Evolutionary conservation across 805 yeast genomes (phyloP).

Genomic region (Lachancea kluyveri): DNA sequence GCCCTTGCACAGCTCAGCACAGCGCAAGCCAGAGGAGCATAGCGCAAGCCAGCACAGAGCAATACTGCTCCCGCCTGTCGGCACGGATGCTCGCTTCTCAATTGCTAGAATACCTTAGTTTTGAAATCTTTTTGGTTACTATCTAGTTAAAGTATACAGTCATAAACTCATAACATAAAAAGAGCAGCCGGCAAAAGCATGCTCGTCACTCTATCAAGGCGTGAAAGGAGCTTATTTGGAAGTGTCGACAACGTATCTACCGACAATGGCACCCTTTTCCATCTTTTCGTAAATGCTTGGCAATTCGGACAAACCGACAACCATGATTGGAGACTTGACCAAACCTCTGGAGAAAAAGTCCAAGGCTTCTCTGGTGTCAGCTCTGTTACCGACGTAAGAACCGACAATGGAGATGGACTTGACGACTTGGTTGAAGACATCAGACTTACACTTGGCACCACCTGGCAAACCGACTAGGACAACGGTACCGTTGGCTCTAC

Average conservation of each 20-base stretch:
- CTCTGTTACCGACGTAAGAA: conserved; percentile 85
- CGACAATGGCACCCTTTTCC: conserved; percentile 77
- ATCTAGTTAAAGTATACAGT: no score
- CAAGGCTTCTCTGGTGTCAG: conserved; percentile 75
- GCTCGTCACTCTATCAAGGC: no score
- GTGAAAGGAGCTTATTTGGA: conserved; percentile 42
- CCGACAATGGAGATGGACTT: conserved; percentile 69
- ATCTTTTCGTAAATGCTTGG: conserved; percentile 63
- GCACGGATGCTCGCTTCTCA: no score
- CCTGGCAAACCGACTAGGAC: conserved; percentile 76
- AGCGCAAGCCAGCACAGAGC: no score
- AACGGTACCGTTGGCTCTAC: conserved; percentile 63
- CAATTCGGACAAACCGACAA: conserved; percentile 68
- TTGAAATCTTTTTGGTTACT: no score
- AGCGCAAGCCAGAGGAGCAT: no score
- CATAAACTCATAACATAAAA: no score
- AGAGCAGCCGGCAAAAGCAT: no score
- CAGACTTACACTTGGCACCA: conserved; percentile 62
- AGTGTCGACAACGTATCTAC: conserved; percentile 81
- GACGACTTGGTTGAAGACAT: conserved; percentile 69
- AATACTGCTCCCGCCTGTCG: no score
- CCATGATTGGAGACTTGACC: conserved; percentile 62
- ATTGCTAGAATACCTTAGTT: no score
- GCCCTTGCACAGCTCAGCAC: no score
- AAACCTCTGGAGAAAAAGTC: conserved; percentile 64